These are phyloP conservation scores for Pulchroboletus neoregius DNA, from an alignment of 1,284 basidiomycete species.

Conservation along the genomic window DNA sequence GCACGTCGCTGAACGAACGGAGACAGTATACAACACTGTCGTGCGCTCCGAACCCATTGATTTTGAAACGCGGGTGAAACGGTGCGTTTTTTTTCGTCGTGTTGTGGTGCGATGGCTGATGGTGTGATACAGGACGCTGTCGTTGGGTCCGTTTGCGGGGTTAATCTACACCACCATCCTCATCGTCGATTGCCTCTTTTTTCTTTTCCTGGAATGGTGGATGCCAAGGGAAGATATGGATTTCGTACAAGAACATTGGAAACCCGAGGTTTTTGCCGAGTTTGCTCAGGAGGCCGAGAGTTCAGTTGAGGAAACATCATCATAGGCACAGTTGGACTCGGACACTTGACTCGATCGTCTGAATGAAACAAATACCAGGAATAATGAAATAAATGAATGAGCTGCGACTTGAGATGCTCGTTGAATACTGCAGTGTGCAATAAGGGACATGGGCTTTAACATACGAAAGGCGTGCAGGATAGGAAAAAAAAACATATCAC, in stretches of 20 bases:
- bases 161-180: slow-evolving; percentile 77
- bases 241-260: slow-evolving; percentile 53
- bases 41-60: slow-evolving; percentile 57
- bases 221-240: slow-evolving; percentile 68
- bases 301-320: no score
- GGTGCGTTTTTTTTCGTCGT: slow-evolving; percentile 43
- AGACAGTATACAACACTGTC: slow-evolving; percentile 76
- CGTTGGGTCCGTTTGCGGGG: slow-evolving; percentile 69
- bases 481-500: not conserved
- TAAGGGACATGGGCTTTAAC: slow-evolving; percentile 2
- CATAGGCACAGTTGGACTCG: not conserved
- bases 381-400: slow-evolving; percentile 21
- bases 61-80: slow-evolving; percentile 65
- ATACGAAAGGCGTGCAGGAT: slow-evolving; percentile 2
- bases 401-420: slow-evolving; percentile 5
- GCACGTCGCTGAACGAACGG: slow-evolving; percentile 77
- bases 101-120: not conserved
- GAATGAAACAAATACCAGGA: slow-evolving; percentile 18
- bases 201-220: slow-evolving; percentile 72
- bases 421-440: slow-evolving; percentile 8
- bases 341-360: no score
- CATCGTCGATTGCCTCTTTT: slow-evolving; percentile 77
- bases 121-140: slow-evolving; percentile 51
- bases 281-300: slow-evolving; percentile 18
- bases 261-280: slow-evolving; percentile 34